phyloP scores from a whole-genome alignment of 2,329 filamentous ascomycete species.

The Sporothrix variecibatus region DNA sequence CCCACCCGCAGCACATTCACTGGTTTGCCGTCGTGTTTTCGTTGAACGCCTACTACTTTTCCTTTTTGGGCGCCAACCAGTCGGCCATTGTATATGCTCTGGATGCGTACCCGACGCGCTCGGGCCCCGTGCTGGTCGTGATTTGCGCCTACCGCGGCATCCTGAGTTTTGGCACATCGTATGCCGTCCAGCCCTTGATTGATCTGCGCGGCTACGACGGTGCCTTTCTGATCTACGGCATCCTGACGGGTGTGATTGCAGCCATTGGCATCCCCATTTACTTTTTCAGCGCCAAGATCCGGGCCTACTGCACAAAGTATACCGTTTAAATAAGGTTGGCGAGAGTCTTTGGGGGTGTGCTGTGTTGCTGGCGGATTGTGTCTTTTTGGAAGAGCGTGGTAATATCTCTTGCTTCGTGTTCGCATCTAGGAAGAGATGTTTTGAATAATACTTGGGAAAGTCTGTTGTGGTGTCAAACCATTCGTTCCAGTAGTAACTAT shows the following conservation, averaged over 20 bases:
- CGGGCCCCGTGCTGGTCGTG: not conserved
- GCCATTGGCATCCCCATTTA: not conserved
- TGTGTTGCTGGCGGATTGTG: not conserved
- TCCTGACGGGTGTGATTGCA: not conserved
- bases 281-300: constrained; percentile 6
- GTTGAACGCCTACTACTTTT: not conserved
- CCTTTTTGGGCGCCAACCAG: not conserved
- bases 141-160: constrained; percentile 5
- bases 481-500: too few relatives aligned
- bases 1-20: constrained; percentile 1
- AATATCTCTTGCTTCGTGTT: too few relatives aligned
- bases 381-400: not conserved
- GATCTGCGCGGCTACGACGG: constrained; percentile 10
- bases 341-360: too few relatives aligned
- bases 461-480: too few relatives aligned
- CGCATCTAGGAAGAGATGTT: too few relatives aligned
- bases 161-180: not conserved
- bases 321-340: not conserved
- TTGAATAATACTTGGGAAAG: too few relatives aligned
- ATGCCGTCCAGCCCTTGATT: not conserved
- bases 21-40: not conserved
- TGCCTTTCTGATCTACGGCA: not conserved
- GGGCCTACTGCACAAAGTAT: constrained; percentile 9
- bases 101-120: constrained; percentile 1
- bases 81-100: constrained; percentile 1